Evolutionary conservation across 495 filamentous ascomycete species (phyloP), one percentile per base, ranked within the genome.

Genomic region (Penicillium maclennaniae): DNA sequence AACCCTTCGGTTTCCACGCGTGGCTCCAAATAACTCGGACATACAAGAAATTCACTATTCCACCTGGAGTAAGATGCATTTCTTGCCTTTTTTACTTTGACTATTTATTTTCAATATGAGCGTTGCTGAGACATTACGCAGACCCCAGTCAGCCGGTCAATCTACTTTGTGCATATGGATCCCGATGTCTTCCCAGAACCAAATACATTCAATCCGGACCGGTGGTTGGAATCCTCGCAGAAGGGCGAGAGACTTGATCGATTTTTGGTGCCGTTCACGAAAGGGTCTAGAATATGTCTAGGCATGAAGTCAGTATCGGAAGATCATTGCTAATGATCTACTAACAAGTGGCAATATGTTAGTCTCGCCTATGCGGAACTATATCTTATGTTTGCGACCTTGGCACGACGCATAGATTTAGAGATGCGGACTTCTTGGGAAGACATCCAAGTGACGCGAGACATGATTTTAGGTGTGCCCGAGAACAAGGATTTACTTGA

Each of bases 221-320:
- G 31, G 8, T 34, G 31, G 16, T 21, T 39, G 34, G 38, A 16
- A n/a, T n/a, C 20, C 23, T 43, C 3, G 21, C 47, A 31, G 15
- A 9, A 26, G 31, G 38, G 45, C 15, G 45, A 47, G 31, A 23
- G 38, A 12, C 20, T 47, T 2, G 38, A 47, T 17, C 28, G 45
- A 15, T 47, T 38, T 16, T 23, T 47, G 21, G 34, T 39, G 12
- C 36, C 36, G 15, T 47, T 47, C n/a, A 47, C 31, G 7, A 47
- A 47, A 34, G 45, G 45, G 1, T 38, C 31, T 16, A 23, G 45
- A 20, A 36, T 20, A 6, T 47, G 45, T 39, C 10, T 47, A 19
- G 45, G 45, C 7, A 47, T 47, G 36, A 47, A 31, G 45, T 47
- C 19, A 47, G 45, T 47, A 9, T 36, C 15, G 7, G 7, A 47